phyloP scores from a whole-genome alignment of 169 alveolate genomes.

The Amoebophrya sp. region DNA sequence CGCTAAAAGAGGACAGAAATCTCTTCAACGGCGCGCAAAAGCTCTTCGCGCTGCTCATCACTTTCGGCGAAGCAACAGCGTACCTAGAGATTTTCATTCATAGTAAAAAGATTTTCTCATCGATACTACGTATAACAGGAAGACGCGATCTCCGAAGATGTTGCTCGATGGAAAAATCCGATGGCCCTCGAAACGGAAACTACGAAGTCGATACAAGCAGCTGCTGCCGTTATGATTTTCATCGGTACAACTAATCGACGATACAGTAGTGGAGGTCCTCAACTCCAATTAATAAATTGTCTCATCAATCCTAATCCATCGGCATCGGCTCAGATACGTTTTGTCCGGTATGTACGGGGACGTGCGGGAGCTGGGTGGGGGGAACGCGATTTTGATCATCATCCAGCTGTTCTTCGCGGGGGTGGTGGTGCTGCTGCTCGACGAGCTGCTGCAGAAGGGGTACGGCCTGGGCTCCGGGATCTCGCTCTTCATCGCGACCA shows the following conservation, averaged over 20 bases:
- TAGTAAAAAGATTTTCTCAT: too few relatives aligned
- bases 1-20: slow-evolving; percentile 92
- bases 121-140: too few relatives aligned
- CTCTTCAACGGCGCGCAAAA: slow-evolving; percentile 77
- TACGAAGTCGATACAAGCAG: too few relatives aligned
- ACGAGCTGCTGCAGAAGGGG: slow-evolving; percentile 97
- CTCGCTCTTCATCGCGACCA: slow-evolving; percentile 98
- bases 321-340: slow-evolving; percentile 29
- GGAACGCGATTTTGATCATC: slow-evolving; percentile 89
- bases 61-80: slow-evolving; percentile 99
- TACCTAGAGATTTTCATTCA: slow-evolving; percentile 73
- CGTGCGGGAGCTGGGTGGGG: slow-evolving; percentile 87
- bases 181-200: too few relatives aligned
- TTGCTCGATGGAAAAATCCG: too few relatives aligned
- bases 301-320: too few relatives aligned
- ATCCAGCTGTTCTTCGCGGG: slow-evolving; percentile 95
- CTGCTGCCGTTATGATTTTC: too few relatives aligned
- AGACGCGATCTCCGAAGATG: too few relatives aligned
- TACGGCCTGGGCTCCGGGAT: slow-evolving; percentile 99
- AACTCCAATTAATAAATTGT: too few relatives aligned
- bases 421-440: slow-evolving; percentile 93
- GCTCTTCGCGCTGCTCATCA: slow-evolving; percentile 91
- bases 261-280: too few relatives aligned
- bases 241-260: too few relatives aligned
- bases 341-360: slow-evolving; percentile 97